phyloP scores from a whole-genome alignment of 208 protist genomes.

The Acanthamoeba polyphaga region DNA sequence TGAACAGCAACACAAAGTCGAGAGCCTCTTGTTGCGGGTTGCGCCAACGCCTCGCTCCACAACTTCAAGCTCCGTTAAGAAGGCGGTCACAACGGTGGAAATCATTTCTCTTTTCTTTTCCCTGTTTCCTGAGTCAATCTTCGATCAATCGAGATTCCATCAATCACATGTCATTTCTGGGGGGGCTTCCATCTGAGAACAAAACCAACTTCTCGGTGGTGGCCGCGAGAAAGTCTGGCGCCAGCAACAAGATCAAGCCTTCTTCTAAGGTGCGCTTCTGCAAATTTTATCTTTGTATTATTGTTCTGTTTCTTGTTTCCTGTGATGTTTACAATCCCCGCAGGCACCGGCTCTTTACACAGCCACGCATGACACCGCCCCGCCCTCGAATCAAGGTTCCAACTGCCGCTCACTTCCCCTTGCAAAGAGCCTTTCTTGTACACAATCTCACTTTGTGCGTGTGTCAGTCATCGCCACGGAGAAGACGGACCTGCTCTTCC shows the following conservation, averaged over 20 bases:
- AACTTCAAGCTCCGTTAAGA: background rate
- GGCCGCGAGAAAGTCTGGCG: background rate
- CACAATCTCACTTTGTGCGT: background rate
- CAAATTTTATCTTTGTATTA: background rate
- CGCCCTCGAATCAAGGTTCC: slow-evolving; percentile 35
- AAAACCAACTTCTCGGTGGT: slow-evolving; percentile 1
- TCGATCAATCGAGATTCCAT: background rate
- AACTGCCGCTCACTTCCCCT: too few relatives aligned
- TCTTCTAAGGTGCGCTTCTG: background rate
- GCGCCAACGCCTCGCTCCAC: background rate
- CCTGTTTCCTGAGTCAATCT: background rate
- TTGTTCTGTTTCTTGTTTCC: background rate
- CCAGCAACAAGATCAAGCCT: background rate
- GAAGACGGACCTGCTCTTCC: slow-evolving; percentile 55
- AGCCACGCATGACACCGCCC: slow-evolving; percentile 58
- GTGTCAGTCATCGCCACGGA: slow-evolving; percentile 57
- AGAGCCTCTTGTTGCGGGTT: background rate
- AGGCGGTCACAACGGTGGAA: background rate
- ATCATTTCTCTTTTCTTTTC: background rate
- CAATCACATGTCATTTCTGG: background rate
- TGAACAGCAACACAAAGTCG: background rate
- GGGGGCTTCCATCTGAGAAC: slow-evolving; percentile 26
- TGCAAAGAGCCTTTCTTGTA: background rate
- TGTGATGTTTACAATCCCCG: background rate
- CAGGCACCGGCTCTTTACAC: slow-evolving; percentile 47